phyloP scores from a whole-genome alignment of 495 filamentous ascomycete genomes.

The Penicillium salamii region DNA sequence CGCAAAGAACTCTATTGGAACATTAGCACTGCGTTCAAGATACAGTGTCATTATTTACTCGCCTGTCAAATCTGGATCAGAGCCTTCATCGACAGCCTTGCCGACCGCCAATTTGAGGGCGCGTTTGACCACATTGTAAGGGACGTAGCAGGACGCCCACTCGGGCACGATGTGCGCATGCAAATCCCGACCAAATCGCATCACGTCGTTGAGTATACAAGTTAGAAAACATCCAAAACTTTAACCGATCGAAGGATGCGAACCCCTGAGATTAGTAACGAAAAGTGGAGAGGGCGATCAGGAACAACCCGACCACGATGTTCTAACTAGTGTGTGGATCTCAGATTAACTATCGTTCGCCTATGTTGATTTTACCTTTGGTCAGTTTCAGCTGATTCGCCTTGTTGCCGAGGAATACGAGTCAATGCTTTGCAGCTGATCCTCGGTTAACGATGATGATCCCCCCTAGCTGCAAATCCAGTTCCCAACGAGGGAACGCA shows the following conservation, averaged over 20 bases:
- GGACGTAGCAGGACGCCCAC: slow-evolving; percentile 21
- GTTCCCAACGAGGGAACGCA: too few relatives aligned
- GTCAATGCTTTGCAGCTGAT: too few relatives aligned
- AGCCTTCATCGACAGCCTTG: background rate
- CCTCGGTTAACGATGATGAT: too few relatives aligned
- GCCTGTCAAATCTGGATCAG: slow-evolving; percentile 1
- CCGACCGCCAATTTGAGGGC: slow-evolving; percentile 5
- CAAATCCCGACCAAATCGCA: slow-evolving; percentile 19
- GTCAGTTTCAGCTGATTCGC: background rate
- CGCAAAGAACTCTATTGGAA: background rate
- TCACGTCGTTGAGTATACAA: background rate
- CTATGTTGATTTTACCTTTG: background rate
- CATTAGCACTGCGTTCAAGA: background rate
- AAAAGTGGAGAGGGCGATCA: background rate
- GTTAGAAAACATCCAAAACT: background rate
- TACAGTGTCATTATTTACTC: background rate
- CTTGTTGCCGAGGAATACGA: too few relatives aligned
- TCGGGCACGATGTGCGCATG: slow-evolving; percentile 18
- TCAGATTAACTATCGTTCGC: background rate
- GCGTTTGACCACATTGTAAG: slow-evolving; percentile 20
- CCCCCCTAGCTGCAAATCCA: too few relatives aligned
- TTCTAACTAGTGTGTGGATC: background rate
- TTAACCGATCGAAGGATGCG: background rate
- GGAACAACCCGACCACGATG: background rate
- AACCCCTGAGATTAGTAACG: background rate